Evolutionary conservation across 805 yeast genomes (phyloP).

Genomic region (Candida rishiriensis): DNA sequence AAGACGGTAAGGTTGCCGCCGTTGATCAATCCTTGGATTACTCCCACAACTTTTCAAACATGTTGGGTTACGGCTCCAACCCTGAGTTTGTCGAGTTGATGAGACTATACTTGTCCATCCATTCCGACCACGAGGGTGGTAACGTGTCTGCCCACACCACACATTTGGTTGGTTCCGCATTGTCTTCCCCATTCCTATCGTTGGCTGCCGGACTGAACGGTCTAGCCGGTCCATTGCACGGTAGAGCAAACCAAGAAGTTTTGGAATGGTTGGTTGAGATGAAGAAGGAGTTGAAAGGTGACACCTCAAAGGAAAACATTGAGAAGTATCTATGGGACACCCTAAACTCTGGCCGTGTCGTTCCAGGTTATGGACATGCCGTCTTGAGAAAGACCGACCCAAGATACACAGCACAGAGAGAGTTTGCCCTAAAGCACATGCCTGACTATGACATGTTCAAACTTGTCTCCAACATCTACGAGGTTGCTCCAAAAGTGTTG

Average conservation of each 20-base stretch:
- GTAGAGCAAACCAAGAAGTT: constrained; percentile 86
- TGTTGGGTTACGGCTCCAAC: constrained; percentile 55
- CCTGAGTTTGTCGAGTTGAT: constrained; percentile 71
- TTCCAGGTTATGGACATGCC: constrained; percentile 88
- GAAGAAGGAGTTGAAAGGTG: constrained; percentile 64
- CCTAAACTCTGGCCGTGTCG: constrained; percentile 76
- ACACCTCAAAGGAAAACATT: constrained; percentile 61
- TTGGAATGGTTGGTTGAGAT: constrained; percentile 74
- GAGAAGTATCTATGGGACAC: constrained; percentile 78
- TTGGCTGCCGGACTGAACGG: constrained; percentile 82
- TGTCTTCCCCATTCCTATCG: constrained; percentile 73
- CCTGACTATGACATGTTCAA: constrained; percentile 78
- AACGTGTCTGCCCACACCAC: constrained; percentile 85
- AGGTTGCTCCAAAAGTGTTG: constrained; percentile 78
- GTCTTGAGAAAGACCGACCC: constrained; percentile 87
- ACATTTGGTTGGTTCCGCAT: constrained; percentile 79
- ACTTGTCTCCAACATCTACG: constrained; percentile 71
- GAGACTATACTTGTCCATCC: constrained; percentile 78
- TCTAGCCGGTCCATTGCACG: constrained; percentile 84
- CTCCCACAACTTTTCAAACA: constrained; percentile 57
- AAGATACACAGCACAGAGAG: constrained; percentile 81
- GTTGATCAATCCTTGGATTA: constrained; percentile 56
- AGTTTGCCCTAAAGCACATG: constrained; percentile 69
- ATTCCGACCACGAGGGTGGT: constrained; percentile 89
- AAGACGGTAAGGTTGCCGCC: constrained; percentile 64